A percentile compares a stretch with the other conserved stretches of the same genome.
These are phyloP conservation scores for Multifurca ochricompacta DNA, from an alignment of 768 basidiomycete species.

Conservation along the genomic window DNA sequence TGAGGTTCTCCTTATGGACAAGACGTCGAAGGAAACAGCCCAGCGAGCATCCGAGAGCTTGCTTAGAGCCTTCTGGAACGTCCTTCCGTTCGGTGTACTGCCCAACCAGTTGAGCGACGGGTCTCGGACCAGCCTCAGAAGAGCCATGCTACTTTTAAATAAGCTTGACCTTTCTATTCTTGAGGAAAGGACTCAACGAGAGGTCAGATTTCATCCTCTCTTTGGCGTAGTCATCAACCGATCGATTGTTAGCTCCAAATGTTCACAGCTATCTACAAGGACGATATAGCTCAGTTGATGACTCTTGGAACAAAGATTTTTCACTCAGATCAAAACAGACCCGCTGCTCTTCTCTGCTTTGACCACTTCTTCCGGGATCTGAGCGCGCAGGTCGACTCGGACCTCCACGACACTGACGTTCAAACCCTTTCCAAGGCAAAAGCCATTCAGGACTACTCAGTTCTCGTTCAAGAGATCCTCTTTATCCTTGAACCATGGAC, in stretches of 20 bases:
- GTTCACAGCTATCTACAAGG: constrained; percentile 5
- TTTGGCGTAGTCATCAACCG: neutral
- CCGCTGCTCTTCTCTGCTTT: constrained; percentile 16
- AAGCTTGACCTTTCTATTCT: neutral
- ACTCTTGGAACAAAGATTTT: neutral
- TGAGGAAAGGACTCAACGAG: neutral
- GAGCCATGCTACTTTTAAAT: neutral
- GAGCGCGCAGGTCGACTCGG: neutral
- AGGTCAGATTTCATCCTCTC: neutral
- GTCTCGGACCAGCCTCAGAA: neutral
- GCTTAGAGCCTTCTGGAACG: constrained; percentile 40
- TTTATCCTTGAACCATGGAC: neutral
- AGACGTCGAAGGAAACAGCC: constrained; percentile 25
- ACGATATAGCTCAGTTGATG: neutral
- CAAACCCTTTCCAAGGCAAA: neutral
- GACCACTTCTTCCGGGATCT: constrained; percentile 8
- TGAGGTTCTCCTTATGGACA: constrained; percentile 34
- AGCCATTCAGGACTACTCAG: constrained; percentile 2
- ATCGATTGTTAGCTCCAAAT: constrained; percentile 2
- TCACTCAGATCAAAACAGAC: neutral
- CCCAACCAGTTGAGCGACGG: neutral
- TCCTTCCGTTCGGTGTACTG: constrained; percentile 31
- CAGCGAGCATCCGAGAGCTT: constrained; percentile 35
- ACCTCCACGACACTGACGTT: neutral
- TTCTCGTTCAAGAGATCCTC: neutral